Evolutionary conservation across 345 rosid genomes (phyloP).

Genomic region (Populus nigra): DNA sequence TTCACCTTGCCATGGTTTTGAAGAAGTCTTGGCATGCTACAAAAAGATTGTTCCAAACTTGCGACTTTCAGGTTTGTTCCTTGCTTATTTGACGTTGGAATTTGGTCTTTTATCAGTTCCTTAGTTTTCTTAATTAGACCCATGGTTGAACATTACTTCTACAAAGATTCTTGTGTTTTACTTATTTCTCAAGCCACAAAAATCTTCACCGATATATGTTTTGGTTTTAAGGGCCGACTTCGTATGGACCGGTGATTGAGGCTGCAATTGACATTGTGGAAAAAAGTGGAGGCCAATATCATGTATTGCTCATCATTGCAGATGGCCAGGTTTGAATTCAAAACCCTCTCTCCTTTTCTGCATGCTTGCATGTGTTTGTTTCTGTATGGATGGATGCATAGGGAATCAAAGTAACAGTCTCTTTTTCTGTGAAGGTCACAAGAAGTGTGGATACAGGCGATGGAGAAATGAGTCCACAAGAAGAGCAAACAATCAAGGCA

Average conservation of each 20-base stretch:
- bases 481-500: conserved; percentile 51
- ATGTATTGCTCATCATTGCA: conserved; percentile 67
- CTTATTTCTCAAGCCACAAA: conserved; percentile 1
- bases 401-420: neutral
- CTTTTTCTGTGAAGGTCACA: conserved; percentile 48
- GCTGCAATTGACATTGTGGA: conserved; percentile 68
- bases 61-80: conserved; percentile 55
- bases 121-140: neutral
- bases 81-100: neutral
- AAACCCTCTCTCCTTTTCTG: neutral
- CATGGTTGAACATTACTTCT: neutral
- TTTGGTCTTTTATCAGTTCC: neutral
- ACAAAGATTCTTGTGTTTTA: neutral
- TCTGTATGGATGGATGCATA: neutral
- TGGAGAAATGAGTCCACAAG: conserved; percentile 57
- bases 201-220: conserved; percentile 12
- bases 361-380: neutral
- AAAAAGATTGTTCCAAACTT: conserved; percentile 51
- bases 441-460: conserved; percentile 42
- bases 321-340: conserved; percentile 69
- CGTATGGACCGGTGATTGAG: conserved; percentile 67
- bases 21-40: conserved; percentile 80
- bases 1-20: conserved; percentile 79
- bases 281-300: conserved; percentile 65
- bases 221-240: conserved; percentile 61